Percentiles rank a stretch among this genome's conserved stretches.
These are phyloP conservation scores for Blumeriella jaapii DNA, from an alignment of 2,329 filamentous ascomycete species.

Conservation along the genomic window DNA sequence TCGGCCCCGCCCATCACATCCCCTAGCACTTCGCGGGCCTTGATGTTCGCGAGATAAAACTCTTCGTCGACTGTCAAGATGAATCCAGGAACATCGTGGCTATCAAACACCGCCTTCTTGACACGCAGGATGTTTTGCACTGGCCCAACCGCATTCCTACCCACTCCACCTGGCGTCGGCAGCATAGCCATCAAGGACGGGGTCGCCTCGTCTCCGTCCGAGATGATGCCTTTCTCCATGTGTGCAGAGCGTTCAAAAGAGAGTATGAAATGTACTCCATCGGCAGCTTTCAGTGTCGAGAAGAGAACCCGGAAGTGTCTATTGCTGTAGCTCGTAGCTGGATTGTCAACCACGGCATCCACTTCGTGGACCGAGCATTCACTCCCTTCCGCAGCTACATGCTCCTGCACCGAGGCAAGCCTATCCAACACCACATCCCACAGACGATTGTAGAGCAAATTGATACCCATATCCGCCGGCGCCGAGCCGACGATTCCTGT, in stretches of 20 bases:
- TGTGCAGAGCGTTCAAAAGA: constrained; percentile 8
- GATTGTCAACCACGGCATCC: constrained; percentile 7
- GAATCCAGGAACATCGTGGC: constrained; percentile 9
- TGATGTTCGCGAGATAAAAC: constrained; percentile 15
- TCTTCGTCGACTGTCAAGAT: constrained; percentile 16
- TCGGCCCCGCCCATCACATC: constrained; percentile 12
- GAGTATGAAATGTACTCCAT: constrained; percentile 10
- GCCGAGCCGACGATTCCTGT: constrained; percentile 6
- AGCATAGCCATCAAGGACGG: background rate
- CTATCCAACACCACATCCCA: constrained; percentile 12
- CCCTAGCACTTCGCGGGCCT: constrained; percentile 10
- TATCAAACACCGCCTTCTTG: constrained; percentile 17
- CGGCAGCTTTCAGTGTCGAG: constrained; percentile 6
- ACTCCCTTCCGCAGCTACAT: background rate
- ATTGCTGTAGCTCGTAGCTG: constrained; percentile 1
- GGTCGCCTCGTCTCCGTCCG: background rate
- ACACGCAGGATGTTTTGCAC: constrained; percentile 8
- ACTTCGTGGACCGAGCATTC: constrained; percentile 2
- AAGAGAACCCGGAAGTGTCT: constrained; percentile 10
- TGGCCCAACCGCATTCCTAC: background rate
- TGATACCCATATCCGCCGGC: constrained; percentile 11
- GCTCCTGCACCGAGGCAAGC: constrained; percentile 2
- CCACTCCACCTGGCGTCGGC: too few relatives aligned
- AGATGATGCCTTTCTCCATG: background rate
- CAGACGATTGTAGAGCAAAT: constrained; percentile 5